phyloP scores from a whole-genome alignment of 139 green algal species.

The Auxenochlorella pyrenoidosa region DNA sequence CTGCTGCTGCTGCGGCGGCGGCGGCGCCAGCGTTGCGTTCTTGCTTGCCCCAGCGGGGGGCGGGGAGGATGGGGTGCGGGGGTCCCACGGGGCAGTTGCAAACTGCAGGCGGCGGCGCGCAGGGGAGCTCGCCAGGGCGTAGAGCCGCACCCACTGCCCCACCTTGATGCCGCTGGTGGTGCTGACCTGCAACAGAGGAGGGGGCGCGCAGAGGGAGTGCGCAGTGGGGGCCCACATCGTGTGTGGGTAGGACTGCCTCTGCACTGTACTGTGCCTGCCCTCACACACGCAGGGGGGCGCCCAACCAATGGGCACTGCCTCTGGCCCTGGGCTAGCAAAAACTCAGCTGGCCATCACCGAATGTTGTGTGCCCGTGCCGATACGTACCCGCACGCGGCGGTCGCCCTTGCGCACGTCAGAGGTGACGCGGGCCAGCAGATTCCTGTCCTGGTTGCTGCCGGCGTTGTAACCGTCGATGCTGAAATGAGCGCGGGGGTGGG shows the following conservation, averaged over 20 bases:
- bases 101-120: not conserved
- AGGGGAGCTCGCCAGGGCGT: not conserved
- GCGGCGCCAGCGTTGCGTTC: not conserved
- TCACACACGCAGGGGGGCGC: too few relatives aligned
- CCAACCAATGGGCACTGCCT: too few relatives aligned
- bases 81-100: not conserved
- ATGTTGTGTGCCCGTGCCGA: not conserved
- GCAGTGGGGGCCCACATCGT: too few relatives aligned
- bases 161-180: not conserved
- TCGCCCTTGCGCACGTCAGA: not conserved
- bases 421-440: not conserved
- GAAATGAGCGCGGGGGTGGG: too few relatives aligned
- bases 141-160: conserved; percentile 3
- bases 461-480: conserved; percentile 31
- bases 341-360: too few relatives aligned
- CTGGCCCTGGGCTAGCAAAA: too few relatives aligned
- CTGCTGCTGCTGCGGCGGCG: too few relatives aligned
- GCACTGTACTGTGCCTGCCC: too few relatives aligned
- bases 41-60: not conserved
- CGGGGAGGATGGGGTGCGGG: not conserved
- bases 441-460: conserved; percentile 13
- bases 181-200: not conserved
- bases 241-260: too few relatives aligned
- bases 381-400: not conserved
- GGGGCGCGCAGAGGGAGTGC: not conserved